Base-by-base conservation (phyloP, 495 filamentous ascomycete species). In the Penicillium antarcticum region DNA sequence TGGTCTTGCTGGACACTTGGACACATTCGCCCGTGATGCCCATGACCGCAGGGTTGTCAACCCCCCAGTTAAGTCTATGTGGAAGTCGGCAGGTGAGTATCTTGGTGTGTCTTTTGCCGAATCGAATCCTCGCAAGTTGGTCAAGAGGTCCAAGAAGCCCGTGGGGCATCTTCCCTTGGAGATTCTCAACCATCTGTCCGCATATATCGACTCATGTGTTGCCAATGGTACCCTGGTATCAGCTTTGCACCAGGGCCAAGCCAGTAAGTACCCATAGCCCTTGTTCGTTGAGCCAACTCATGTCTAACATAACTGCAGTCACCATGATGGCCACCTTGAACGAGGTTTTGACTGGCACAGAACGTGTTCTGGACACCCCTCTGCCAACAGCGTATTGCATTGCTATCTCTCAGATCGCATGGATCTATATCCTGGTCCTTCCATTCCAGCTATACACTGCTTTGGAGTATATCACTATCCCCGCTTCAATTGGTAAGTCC, bases 321-420 rank as follows among this genome's bases (percentile, higher is more conserved):
- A 66, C 57, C 26, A 67, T 70, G 32, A 40, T 76, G 39, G 49
- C 65, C 16, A 65, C 78, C 0, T 61, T 96, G 13, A 90, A 88
- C 61, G 89, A 96, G 56, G 79, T 87, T 4, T 68, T 89, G 35
- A 82, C 80, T 4, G 85, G 85, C 34, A 85, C 85, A 6, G 89
- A 96, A 60, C 84, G 90, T 35, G 87, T 96, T 17, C 80, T 92
- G 19, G 88, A 85, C 64, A 96, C 90, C 2, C 91, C 91, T 3
- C 74, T 95, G 5, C 91, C 90, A 13, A 79, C 88, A 46, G 90
- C 88, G 17, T 96, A 96, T 75, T 80, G 79, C 42, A 96, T 96
- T 60, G 83, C 87, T 44, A 92, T 95, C 55, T 78, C 84, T 17
- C 91, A 95, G 57, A 92, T 95, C 58, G 87, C 89, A 31, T 92